Base-by-base conservation (phyloP, 2,329 filamentous ascomycete species). In the Aureobasidium leucospermi region DNA sequence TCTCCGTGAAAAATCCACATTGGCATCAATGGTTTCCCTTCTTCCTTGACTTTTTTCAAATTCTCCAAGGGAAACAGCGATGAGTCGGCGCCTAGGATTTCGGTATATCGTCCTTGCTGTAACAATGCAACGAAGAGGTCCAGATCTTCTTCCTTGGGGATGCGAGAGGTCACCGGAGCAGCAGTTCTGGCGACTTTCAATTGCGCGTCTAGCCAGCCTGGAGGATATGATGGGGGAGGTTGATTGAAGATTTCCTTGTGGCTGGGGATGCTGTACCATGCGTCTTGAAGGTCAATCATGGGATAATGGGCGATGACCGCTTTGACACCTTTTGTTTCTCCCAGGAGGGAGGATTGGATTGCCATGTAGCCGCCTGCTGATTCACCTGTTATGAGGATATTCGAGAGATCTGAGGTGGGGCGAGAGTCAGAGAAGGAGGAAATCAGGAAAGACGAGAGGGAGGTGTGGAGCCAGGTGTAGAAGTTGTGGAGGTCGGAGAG, bases 401-500 rank as follows among this genome's bases (percentile, higher is more conserved):
- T 61, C 4, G 62, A 61, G 6, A 70, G 65, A 55, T 75, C 70
- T 15, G 32, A 63, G 49, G 23, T 59, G 57, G 15, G 3, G 4
- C 3, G 64, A 47, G 10, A 64, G 41, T 31, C 60, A 49, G 39
- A 63, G 61, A 29, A 52, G 3, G 16, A 42, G 8, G 13, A 13
- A 8, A 13, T 62, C 9, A 61, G 15, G 6, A 49, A 38, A 3
- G 34, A 28, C 11, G 19, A 2, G n/a, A 57, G 45, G 28, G 45
- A 11, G 23, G 6, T 13, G 3, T 61, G 52, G 1, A 79, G 64
- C 79, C 79, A 82, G 8, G 61, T 62, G 75, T 76, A 82, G 65
- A 80, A 78, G 62, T 78, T 75, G 10, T 68, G 59, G 0, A 81
- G 61, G 64, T 82, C 80, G 6, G 73, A 65, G 23, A 80, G 68